Evolutionary conservation across 1,284 basidiomycete genomes (phyloP), one percentile per base, ranked within the genome.

Genomic region (Tremellales sp.): DNA sequence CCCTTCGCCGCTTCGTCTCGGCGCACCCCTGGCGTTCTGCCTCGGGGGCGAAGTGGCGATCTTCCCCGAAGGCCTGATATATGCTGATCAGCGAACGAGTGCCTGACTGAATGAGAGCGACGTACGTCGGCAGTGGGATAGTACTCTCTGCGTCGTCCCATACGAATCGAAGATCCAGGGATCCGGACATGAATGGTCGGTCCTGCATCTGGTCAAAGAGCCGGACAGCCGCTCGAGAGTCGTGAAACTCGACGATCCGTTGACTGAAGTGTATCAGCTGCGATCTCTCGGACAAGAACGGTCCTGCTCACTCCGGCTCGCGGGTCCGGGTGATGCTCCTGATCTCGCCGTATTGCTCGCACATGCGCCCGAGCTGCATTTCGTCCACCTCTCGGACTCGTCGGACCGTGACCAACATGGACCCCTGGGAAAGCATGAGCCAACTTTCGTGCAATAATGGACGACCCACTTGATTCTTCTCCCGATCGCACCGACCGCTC

Each of bases 321-420:
- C 79, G 78, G 12, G 80, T 77, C 4, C 81, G 75, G 54, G 77
- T 81, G 18, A 97, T 79, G 5, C 79, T 75, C 68, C 93, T 94
- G 50, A 98, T 81, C 57, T 94, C 91, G 13, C 94, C 94, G 58
- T 86, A 94, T 42, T 83, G 81, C 55, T 85, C 82, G 63, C 94
- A 92, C 62, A 85, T 84, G 35, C 83, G 77, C 2, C 85, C 80
- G 1, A 97, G 78, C 69, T 92, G 88, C 43, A 82, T 81, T 51
- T 94, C 88, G 50, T 87, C 82, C 38, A 95, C 81, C 3, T 78
- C 68, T 53, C 84, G 80, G 27, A 81, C 79, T 2, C 82, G 79
- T 9, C 71, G 64, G 1, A 95, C 71, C 0, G 84, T 82, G 25
- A 93, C 82, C 53, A 90, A 79, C 3, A 97, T 74, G 5, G 86